A percentile compares a stretch with the other conserved stretches of the same genome.
Conservation (phyloP, 441 rosid species). For the Aquilaria agallochum region DNA sequence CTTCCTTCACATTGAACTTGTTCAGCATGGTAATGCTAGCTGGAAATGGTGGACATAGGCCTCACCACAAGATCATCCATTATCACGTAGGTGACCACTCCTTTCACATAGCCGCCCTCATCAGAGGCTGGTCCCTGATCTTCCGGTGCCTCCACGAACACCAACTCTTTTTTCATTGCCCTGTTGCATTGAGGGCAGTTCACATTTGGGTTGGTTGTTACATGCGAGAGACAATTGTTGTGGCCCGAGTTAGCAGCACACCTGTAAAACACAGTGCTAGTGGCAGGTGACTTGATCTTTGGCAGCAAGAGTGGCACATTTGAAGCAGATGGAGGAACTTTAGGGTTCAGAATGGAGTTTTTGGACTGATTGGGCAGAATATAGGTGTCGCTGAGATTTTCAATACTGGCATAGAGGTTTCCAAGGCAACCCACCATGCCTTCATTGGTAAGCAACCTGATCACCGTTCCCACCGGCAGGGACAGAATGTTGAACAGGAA, state of each 20-base stretch:
- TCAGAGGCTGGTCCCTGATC: background rate
- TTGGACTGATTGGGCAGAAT: constrained; percentile 2
- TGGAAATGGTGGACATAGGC: constrained; percentile 14
- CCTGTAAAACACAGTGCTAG: background rate
- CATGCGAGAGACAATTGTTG: background rate
- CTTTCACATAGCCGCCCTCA: constrained; percentile 26
- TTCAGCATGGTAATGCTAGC: constrained; percentile 1
- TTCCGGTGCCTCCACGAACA: background rate
- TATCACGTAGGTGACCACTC: constrained; percentile 26
- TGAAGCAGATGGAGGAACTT: background rate
- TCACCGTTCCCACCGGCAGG: constrained; percentile 23
- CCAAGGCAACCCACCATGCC: constrained; percentile 18
- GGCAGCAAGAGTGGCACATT: background rate
- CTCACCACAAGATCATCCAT: constrained; percentile 24
- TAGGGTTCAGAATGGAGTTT: constrained; percentile 13
- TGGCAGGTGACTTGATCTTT: background rate
- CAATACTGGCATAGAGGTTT: constrained; percentile 14
- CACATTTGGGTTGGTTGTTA: background rate
- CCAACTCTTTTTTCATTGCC: background rate
- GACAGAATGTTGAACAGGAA: constrained; percentile 19
- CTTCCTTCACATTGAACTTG: constrained; percentile 1
- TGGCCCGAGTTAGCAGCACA: background rate
- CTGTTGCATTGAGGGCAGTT: background rate
- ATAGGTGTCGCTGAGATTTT: constrained; percentile 5
- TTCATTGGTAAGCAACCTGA: background rate